These are phyloP conservation scores for Massarina eburnea DNA, from an alignment of 2,329 filamentous ascomycete genomes.

Conservation along the genomic window DNA sequence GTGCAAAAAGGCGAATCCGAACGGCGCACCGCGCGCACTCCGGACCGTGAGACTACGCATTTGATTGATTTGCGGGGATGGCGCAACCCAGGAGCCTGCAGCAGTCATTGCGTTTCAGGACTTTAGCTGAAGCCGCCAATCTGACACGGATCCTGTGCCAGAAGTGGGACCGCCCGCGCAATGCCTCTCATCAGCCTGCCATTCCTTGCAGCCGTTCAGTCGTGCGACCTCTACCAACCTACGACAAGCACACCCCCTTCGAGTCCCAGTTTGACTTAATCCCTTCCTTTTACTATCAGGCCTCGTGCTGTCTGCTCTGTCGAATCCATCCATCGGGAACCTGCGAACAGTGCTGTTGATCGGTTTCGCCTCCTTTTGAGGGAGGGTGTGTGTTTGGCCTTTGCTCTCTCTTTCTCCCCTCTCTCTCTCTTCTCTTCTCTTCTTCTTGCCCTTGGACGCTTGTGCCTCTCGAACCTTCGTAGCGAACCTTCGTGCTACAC, in stretches of 20 bases:
- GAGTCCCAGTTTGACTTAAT: conserved; percentile 14
- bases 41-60: too few species aligned
- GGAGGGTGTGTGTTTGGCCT: conserved; percentile 34
- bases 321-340: conserved; percentile 36
- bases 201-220: conserved; percentile 26
- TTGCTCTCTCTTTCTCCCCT: neutral
- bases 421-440: conserved; percentile 8
- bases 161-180: conserved; percentile 28
- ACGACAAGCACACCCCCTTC: neutral
- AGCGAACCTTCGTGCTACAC: neutral
- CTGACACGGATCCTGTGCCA: conserved; percentile 23
- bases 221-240: conserved; percentile 25
- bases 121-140: conserved; percentile 5
- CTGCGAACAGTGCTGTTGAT: conserved; percentile 32
- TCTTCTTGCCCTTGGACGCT: conserved; percentile 4
- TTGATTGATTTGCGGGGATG: neutral
- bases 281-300: conserved; percentile 26
- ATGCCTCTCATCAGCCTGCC: conserved; percentile 33
- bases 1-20: neutral
- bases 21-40: too few species aligned
- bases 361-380: conserved; percentile 38
- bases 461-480: neutral
- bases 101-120: conserved; percentile 7
- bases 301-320: conserved; percentile 20
- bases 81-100: neutral